Percentiles rank a stretch among this genome's conserved stretches.
phyloP scores from a whole-genome alignment of 2,329 filamentous ascomycete genomes.

The Colletotrichum phormii region DNA sequence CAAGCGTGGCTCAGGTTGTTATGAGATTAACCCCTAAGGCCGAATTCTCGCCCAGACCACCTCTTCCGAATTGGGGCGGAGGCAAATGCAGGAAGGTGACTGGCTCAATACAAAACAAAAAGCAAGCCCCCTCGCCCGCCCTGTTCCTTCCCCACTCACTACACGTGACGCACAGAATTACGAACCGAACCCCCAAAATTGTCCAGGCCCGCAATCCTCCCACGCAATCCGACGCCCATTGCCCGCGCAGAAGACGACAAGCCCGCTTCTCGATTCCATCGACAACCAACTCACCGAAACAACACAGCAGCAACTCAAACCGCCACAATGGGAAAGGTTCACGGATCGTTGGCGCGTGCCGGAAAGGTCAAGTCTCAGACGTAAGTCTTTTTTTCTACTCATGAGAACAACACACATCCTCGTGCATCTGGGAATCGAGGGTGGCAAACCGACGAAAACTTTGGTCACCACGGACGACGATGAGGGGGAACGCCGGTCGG shows the following conservation, averaged over 20 bases:
- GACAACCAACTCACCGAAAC: slow-evolving; percentile 36
- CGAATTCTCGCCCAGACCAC: slow-evolving; percentile 12
- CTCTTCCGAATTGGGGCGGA: slow-evolving; percentile 1
- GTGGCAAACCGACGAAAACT: slow-evolving; percentile 1
- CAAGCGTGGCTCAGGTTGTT: not conserved
- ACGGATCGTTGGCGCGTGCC: slow-evolving; percentile 93
- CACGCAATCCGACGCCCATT: slow-evolving; percentile 27
- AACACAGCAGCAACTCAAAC: slow-evolving; percentile 38
- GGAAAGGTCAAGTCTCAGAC: slow-evolving; percentile 99
- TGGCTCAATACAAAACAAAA: not conserved
- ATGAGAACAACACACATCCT: not conserved
- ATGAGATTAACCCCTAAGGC: not conserved
- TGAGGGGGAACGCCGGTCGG: slow-evolving; percentile 1
- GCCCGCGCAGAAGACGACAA: slow-evolving; percentile 24
- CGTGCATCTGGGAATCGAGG: not conserved
- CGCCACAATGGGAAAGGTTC: slow-evolving; percentile 62
- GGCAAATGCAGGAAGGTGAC: not conserved
- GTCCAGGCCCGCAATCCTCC: slow-evolving; percentile 10
- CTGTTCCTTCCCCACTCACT: slow-evolving; percentile 18
- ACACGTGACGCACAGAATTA: slow-evolving; percentile 37
- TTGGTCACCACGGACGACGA: slow-evolving; percentile 17
- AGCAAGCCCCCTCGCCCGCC: slow-evolving; percentile 21
- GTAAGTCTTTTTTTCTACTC: slow-evolving; percentile 46
- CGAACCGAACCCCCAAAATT: slow-evolving; percentile 16
- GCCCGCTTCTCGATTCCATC: slow-evolving; percentile 21